Base-by-base conservation (phyloP, 371 early-diverging fungal genomes). In the Quaeritorhiza haematococci region DNA sequence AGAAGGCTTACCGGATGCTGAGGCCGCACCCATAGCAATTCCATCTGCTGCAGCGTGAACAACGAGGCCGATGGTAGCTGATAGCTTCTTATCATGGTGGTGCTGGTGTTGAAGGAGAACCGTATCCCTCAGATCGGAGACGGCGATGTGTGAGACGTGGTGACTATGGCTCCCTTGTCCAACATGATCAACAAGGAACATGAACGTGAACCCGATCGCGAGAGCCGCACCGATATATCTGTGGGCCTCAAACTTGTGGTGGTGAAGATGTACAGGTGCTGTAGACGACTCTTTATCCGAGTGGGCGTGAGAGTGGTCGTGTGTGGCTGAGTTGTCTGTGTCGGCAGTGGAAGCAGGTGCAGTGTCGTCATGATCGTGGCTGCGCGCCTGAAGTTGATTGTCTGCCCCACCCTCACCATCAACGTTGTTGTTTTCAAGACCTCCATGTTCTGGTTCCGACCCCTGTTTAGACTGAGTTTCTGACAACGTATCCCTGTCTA, bases 11-110 rank as follows among this genome's bases (percentile, higher is more conserved):
- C 71, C 69, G 15, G 69, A 59, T 0, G 70, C 61, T 3, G 72
- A 66, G 0, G 80, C 87, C 29, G 94, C 94, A 13, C 97, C 97
- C 42, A 96, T 62, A 0, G 96, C 95, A 58, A 96, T 87, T 0
- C 97, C 97, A 64, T 96, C 97, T 0, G 95, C 93, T 10, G 93
- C 92, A 1, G 91, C 87, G 69, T 96, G 96, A 21, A 94, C 89
- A 19, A 96, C 77, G 26, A 96, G 70, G 43, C 97, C 97, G 28
- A 94, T 76, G 0, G 91, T 86, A 23, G 86, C 79, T 38, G 84
- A 73, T 30, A 66, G 58, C 24, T 54, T 59, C 8, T 54, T 49
- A n/a, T 48, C n/a, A n/a, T n/a, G n/a, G n/a, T n/a, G n/a, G n/a
- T n/a, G n/a, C n/a, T n/a, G n/a, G n/a, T n/a, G n/a, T 21, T 17